Evolutionary conservation across 169 alveolate species (phyloP).

Genomic region (Cryptosporidium baileyi): DNA sequence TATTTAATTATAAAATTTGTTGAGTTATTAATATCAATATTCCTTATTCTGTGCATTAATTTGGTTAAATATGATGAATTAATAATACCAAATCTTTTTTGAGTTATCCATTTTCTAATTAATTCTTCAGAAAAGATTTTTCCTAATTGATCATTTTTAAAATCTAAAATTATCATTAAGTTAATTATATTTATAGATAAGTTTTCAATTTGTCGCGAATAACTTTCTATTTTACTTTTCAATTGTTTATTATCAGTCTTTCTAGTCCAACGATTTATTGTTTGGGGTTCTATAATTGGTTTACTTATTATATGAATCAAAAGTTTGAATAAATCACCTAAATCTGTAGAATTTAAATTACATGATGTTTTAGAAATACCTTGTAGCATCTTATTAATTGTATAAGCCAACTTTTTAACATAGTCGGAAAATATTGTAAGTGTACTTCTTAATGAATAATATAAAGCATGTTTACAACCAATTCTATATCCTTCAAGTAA

Average conservation of each 20-base stretch:
- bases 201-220: constrained; percentile 31
- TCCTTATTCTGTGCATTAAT: constrained; percentile 7
- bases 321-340: constrained; percentile 30
- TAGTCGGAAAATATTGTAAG: constrained; percentile 28
- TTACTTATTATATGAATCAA: constrained; percentile 41
- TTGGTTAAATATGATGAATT: constrained; percentile 28
- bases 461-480: constrained; percentile 55
- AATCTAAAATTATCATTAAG: neutral
- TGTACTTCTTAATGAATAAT: constrained; percentile 16
- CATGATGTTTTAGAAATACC: neutral
- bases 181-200: constrained; percentile 28
- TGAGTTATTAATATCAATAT: neutral
- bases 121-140: constrained; percentile 11
- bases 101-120: constrained; percentile 26
- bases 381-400: constrained; percentile 20
- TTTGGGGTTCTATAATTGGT: constrained; percentile 63
- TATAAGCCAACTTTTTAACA: neutral
- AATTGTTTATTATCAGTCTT: constrained; percentile 11
- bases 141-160: neutral
- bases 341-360: neutral
- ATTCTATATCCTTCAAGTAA: constrained; percentile 30
- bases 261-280: constrained; percentile 58
- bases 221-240: constrained; percentile 16
- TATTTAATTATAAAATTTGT: neutral
- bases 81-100: constrained; percentile 44